Evolutionary conservation across 1,284 basidiomycete species (phyloP).

Genomic region (Ganoderma sinense): DNA sequence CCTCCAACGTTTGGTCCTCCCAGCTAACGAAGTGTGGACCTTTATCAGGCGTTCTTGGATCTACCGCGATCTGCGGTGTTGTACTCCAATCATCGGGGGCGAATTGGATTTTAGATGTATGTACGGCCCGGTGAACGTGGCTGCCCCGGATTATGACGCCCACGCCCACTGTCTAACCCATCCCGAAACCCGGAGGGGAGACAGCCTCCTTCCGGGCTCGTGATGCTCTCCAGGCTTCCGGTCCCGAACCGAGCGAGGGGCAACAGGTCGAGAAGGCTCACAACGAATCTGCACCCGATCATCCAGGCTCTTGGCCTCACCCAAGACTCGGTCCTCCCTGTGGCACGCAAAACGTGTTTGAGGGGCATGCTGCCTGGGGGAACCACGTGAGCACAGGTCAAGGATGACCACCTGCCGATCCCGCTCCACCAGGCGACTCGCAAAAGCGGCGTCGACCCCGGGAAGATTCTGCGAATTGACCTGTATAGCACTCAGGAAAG

Average conservation of each 20-base stretch:
- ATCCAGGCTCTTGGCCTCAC: not conserved
- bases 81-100: not conserved
- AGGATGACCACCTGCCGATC: not conserved
- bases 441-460: not conserved
- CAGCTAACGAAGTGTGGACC: not conserved
- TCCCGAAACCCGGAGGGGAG: not conserved
- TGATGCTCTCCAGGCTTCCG: not conserved
- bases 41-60: not conserved
- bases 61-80: not conserved
- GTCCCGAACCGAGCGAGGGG: not conserved
- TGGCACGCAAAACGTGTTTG: not conserved
- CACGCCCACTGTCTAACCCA: not conserved
- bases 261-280: not conserved
- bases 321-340: not conserved
- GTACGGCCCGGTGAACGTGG: conserved; percentile 9
- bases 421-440: not conserved
- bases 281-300: not conserved
- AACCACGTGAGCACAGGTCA: not conserved
- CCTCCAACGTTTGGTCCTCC: not conserved
- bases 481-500: not conserved
- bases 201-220: not conserved
- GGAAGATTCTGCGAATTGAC: not conserved
- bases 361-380: not conserved
- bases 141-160: conserved; percentile 7
- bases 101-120: not conserved